Base-by-base conservation (phyloP, 164 flowering plant species). In the Tetracentron sinense region DNA sequence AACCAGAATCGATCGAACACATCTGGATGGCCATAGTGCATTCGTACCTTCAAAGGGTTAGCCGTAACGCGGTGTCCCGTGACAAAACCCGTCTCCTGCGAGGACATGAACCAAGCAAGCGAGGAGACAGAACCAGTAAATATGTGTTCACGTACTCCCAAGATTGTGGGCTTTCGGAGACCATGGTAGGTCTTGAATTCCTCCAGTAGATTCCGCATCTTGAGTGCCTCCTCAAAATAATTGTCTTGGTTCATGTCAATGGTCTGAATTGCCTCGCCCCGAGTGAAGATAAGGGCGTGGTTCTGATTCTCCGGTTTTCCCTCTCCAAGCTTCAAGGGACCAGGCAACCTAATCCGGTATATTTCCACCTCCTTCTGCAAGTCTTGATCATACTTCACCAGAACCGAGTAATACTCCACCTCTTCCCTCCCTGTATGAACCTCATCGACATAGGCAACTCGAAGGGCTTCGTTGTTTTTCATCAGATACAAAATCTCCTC, bases 11-110 rank as follows among this genome's bases (percentile, higher is more conserved):
- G 66, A 68, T 93, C 98, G 71, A 93, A 93, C 50, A 93, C 95
- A 76, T 93, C 98, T 10, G 98, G 98, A 58, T 93, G 98, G 42
- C 98, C 98, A 76, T 93, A 93, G 66, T 93, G 98, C 95, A 90
- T 87, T 47, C 98, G 74, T 31, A 90, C 85, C 73, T 93, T 93
- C 65, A 93, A 71, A 54, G 96, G 97, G 62, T 89, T 89, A 63
- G 98, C 98, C 21, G 90, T 77, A 62, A 93, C 97, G 23, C 98
- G 92, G 75, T 93, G 98, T 42, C 89, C 97, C 47, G 97, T 93
- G 67, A 89, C 97, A 76, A 93, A 93, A 70, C 95, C 90, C 27
- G 79, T 87, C 67, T 93, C 98, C 74, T 93, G 98, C 46, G 96
- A 89, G 61, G 97, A 93, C 98, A 93, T 93, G 74, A 93, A 93